A percentile compares a stretch with the other conserved stretches of the same genome.
Conservation (phyloP, 495 filamentous ascomycete species). For the Trichoderma parareesei region DNA sequence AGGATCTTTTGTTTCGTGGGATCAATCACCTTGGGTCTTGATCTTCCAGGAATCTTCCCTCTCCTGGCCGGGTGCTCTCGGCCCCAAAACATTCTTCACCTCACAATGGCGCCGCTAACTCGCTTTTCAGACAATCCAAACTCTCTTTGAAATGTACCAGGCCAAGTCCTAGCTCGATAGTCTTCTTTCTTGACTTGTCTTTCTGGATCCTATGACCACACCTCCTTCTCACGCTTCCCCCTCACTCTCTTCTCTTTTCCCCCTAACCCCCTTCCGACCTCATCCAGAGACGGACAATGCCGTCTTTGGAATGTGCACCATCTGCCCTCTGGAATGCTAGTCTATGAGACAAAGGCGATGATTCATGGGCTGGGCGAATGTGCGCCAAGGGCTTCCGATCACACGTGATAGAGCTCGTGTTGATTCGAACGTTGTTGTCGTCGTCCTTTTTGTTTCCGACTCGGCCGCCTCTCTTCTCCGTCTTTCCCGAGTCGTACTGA, state of each 20-base stretch:
- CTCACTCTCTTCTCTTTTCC: no score
- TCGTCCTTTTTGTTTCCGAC: not conserved
- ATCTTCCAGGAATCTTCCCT: not conserved
- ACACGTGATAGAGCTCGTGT: not conserved
- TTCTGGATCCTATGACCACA: not conserved
- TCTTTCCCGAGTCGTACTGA: not conserved
- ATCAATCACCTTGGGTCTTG: not conserved
- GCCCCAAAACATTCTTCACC: not conserved
- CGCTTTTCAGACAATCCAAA: not conserved
- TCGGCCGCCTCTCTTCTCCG: not conserved
- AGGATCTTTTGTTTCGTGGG: not conserved
- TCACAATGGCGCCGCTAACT: not conserved
- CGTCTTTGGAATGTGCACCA: constrained; percentile 7
- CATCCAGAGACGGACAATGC: constrained; percentile 8
- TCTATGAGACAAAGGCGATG: not conserved
- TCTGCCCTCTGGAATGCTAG: not conserved
- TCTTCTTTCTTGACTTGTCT: not conserved
- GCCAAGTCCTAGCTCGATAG: not conserved
- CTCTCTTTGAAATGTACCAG: not conserved
- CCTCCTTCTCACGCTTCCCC: not conserved
- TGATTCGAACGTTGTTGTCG: not conserved
- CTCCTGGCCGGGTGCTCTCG: not conserved
- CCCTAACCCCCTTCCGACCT: not conserved
- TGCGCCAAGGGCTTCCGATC: not conserved
- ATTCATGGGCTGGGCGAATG: not conserved